Evolutionary conservation across 768 basidiomycete species (phyloP).

Genomic region (Phaeotremella skinneri): DNA sequence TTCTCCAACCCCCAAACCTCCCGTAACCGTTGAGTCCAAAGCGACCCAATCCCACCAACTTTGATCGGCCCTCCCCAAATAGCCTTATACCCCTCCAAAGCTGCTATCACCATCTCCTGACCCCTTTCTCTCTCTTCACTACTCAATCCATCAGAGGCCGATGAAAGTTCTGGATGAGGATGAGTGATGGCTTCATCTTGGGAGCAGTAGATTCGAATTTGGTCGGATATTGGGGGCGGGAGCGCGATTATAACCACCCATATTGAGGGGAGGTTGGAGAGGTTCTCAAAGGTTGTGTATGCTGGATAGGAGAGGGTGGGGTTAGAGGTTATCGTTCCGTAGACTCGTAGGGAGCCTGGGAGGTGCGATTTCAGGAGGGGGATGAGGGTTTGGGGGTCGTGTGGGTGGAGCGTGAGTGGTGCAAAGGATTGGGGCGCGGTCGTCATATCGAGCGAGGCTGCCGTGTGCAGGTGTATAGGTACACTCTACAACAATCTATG

Average conservation of each 20-base stretch:
- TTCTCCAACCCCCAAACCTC: neutral
- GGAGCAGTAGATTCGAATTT: conserved; percentile 1
- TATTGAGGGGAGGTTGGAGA: neutral
- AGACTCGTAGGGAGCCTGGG: neutral
- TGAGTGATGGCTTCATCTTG: neutral
- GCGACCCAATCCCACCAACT: neutral
- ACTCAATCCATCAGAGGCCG: neutral
- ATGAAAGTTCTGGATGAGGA: neutral
- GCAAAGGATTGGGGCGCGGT: neutral
- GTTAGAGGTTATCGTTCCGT: conserved; percentile 1
- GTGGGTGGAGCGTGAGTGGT: neutral
- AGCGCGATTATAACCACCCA: neutral
- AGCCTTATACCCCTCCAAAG: neutral
- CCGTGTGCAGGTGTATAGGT: neutral
- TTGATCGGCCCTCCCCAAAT: neutral
- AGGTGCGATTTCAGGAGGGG: neutral
- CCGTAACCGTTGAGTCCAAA: neutral
- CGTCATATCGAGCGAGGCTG: neutral
- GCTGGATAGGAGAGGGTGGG: neutral
- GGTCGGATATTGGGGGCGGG: neutral
- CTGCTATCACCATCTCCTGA: neutral
- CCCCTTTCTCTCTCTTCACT: neutral
- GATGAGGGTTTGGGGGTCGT: neutral
- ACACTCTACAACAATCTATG: too few species aligned
- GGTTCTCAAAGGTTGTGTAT: neutral